A percentile compares a stretch with the other conserved stretches of the same genome.
phyloP scores from a whole-genome alignment of 768 basidiomycete genomes.

The Trametopsis cervina region DNA sequence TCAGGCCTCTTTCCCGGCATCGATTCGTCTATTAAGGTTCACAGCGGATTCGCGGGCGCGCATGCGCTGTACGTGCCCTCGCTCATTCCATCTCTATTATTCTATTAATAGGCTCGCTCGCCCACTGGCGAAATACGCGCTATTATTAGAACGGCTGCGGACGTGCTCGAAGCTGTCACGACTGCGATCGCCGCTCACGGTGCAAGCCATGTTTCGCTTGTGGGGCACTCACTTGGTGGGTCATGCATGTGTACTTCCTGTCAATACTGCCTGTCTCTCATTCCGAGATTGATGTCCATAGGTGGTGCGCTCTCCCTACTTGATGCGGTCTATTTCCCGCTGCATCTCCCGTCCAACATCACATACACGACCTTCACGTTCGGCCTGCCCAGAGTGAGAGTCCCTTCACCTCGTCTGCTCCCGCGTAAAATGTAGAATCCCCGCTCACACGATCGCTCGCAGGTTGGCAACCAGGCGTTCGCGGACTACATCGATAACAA shows the following conservation, averaged over 20 bases:
- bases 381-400: constrained; percentile 34
- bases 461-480: constrained; percentile 52
- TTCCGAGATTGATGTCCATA: too few species aligned
- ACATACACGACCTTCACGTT: constrained; percentile 27
- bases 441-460: too few species aligned
- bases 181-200: constrained; percentile 29
- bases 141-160: constrained; percentile 35
- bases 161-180: constrained; percentile 38
- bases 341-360: constrained; percentile 25
- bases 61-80: constrained; percentile 43
- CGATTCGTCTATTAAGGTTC: constrained; percentile 32
- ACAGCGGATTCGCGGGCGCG: constrained; percentile 38
- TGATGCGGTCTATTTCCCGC: constrained; percentile 33
- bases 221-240: constrained; percentile 37
- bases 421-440: too few species aligned
- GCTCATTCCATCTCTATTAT: too few species aligned
- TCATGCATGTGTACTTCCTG: too few species aligned
- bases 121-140: too few species aligned
- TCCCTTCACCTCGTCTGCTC: too few species aligned
- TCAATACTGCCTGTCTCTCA: too few species aligned
- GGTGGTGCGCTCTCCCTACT: constrained; percentile 33
- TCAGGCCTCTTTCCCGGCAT: constrained; percentile 45
- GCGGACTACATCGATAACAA: constrained; percentile 44
- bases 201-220: constrained; percentile 34
- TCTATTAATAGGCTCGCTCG: too few species aligned